A percentile compares a stretch with the other conserved stretches of the same genome.
Conservation (phyloP, 108 stramenopile species). For the Pseudonitzschia pungens region DNA sequence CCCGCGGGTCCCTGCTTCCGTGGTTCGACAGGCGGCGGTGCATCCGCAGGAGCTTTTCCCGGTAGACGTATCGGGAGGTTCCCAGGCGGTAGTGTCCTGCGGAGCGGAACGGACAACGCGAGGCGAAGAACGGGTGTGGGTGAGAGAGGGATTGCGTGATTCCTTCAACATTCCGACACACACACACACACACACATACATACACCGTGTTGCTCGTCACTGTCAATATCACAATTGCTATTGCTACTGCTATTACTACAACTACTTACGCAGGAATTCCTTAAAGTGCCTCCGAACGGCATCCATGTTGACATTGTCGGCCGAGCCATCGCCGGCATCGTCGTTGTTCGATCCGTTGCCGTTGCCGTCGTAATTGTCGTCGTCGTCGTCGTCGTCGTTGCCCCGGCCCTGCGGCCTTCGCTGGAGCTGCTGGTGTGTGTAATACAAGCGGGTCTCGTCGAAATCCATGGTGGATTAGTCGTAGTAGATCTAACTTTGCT, state of each 20-base stretch:
- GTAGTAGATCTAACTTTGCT: background rate
- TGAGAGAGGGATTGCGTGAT: background rate
- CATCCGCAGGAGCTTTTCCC: conserved; percentile 79
- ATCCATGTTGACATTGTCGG: conserved; percentile 35
- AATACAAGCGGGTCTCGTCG: conserved; percentile 81
- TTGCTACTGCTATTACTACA: no score
- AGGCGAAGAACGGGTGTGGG: background rate
- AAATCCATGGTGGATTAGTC: conserved; percentile 62
- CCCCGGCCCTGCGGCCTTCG: background rate
- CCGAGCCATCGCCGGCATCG: conserved; percentile 11
- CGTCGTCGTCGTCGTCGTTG: conserved; percentile 15
- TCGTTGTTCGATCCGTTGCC: conserved; percentile 4
- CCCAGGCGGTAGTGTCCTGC: conserved; percentile 84
- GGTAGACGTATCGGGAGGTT: conserved; percentile 67
- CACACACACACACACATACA: no score
- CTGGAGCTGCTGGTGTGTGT: conserved; percentile 84
- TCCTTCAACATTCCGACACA: no score
- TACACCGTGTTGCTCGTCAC: no score
- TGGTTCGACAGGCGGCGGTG: conserved; percentile 58
- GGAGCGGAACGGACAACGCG: background rate
- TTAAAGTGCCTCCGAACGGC: conserved; percentile 81
- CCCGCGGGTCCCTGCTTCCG: conserved; percentile 9
- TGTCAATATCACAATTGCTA: no score
- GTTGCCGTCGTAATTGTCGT: conserved; percentile 11
- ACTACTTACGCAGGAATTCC: conserved; percentile 70